phyloP scores from a whole-genome alignment of 1,284 basidiomycete genomes.

The Tylopilus orsonianus region DNA sequence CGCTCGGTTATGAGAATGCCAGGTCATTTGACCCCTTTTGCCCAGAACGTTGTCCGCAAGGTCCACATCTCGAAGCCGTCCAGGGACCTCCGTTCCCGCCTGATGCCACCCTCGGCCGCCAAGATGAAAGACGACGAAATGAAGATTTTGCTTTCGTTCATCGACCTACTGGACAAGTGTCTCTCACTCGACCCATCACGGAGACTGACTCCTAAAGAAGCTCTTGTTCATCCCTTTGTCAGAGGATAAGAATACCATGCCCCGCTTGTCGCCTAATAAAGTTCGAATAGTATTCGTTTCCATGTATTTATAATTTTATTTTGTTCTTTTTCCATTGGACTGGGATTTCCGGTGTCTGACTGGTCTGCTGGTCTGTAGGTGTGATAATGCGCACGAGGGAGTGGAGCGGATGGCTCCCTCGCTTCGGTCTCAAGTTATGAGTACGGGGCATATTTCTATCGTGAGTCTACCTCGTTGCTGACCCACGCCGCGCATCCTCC shows the following conservation, averaged over 20 bases:
- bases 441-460: conserved; percentile 7
- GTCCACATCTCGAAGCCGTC: conserved; percentile 84
- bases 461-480: background rate
- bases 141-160: conserved; percentile 79
- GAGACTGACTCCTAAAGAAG: conserved; percentile 86
- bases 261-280: conserved; percentile 12
- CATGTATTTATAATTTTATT: conserved; percentile 31
- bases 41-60: conserved; percentile 77
- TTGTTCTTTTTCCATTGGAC: conserved; percentile 8
- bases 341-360: conserved; percentile 14
- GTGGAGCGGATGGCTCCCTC: background rate
- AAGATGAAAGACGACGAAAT: conserved; percentile 88
- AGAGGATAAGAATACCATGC: conserved; percentile 47
- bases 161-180: conserved; percentile 92
- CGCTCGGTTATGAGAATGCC: conserved; percentile 4
- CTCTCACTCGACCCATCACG: conserved; percentile 87
- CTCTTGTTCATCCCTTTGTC: conserved; percentile 85
- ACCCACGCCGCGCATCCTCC: background rate
- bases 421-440: background rate
- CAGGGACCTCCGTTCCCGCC: conserved; percentile 76
- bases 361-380: conserved; percentile 8
- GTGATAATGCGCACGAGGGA: conserved; percentile 1
- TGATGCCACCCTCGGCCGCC: conserved; percentile 77
- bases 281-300: conserved; percentile 15
- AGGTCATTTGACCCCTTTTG: conserved; percentile 22